Evolutionary conservation across 2,329 filamentous ascomycete species (phyloP).

Genomic region (Furcasterigmium furcatum): DNA sequence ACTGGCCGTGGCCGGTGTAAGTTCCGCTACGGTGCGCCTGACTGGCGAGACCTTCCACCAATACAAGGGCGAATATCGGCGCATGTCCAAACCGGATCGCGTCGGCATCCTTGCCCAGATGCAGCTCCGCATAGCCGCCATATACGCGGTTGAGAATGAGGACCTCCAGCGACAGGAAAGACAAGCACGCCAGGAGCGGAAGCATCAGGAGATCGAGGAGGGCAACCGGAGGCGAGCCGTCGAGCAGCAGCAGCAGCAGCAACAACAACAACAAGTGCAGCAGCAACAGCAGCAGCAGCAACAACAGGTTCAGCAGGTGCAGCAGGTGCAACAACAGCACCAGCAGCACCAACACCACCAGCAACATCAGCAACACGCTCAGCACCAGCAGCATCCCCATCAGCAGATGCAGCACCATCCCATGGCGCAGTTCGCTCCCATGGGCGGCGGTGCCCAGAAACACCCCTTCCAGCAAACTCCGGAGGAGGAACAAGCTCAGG

Average conservation of each 20-base stretch:
- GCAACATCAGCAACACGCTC: slow-evolving; percentile 7
- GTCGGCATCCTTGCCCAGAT: slow-evolving; percentile 33
- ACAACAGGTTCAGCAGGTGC: slow-evolving; percentile 7
- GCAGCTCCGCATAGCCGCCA: slow-evolving; percentile 38
- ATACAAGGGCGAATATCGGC: slow-evolving; percentile 39
- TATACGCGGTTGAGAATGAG: slow-evolving; percentile 42
- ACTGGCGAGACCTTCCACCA: slow-evolving; percentile 41
- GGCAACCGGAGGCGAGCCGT: slow-evolving; percentile 20
- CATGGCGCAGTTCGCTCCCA: slow-evolving; percentile 9
- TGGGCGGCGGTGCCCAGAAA: slow-evolving; percentile 10
- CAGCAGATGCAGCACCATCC: not conserved
- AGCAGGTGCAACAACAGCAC: slow-evolving; percentile 17
- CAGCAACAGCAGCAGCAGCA: slow-evolving; percentile 9
- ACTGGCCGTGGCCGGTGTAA: slow-evolving; percentile 35
- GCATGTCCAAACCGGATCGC: slow-evolving; percentile 35
- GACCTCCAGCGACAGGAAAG: slow-evolving; percentile 35
- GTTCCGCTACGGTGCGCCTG: slow-evolving; percentile 31
- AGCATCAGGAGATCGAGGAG: slow-evolving; percentile 34
- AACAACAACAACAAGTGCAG: slow-evolving; percentile 10
- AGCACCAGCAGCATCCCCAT: not conserved
- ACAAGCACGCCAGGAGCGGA: slow-evolving; percentile 31
- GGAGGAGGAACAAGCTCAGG: slow-evolving; percentile 14
- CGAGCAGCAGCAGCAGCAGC: slow-evolving; percentile 18
- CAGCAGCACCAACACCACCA: slow-evolving; percentile 15
- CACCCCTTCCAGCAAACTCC: slow-evolving; percentile 12